phyloP scores from a whole-genome alignment of 2,329 filamentous ascomycete genomes.

The Penicillium sp. region DNA sequence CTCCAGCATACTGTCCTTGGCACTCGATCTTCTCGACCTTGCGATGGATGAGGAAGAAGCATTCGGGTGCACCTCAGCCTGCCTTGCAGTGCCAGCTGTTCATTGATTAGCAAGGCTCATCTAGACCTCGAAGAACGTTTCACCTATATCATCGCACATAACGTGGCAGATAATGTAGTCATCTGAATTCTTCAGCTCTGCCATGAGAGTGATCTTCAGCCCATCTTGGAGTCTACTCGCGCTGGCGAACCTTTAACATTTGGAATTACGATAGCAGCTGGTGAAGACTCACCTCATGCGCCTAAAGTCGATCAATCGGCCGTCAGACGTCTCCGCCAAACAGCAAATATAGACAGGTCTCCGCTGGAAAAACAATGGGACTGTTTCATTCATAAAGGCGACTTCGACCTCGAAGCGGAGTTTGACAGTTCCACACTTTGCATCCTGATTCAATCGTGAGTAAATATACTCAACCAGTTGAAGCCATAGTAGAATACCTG shows the following conservation, averaged over 20 bases:
- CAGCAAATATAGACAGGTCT: slow-evolving; percentile 69
- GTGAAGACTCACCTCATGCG: slow-evolving; percentile 51
- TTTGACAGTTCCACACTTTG: slow-evolving; percentile 45
- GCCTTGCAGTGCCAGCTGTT: slow-evolving; percentile 56
- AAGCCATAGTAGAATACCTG: slow-evolving; percentile 40
- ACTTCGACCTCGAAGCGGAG: slow-evolving; percentile 65
- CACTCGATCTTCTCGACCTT: not conserved
- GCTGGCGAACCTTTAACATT: slow-evolving; percentile 37
- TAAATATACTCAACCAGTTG: not conserved
- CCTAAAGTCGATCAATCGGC: slow-evolving; percentile 66
- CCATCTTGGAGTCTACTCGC: slow-evolving; percentile 63
- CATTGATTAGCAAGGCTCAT: slow-evolving; percentile 9
- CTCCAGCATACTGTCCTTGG: not conserved
- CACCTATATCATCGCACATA: slow-evolving; percentile 81
- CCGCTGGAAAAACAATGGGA: slow-evolving; percentile 61
- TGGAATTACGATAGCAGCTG: slow-evolving; percentile 15
- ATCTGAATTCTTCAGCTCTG: slow-evolving; percentile 53
- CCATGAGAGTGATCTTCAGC: slow-evolving; percentile 60
- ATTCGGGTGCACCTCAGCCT: slow-evolving; percentile 52
- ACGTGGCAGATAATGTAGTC: slow-evolving; percentile 66
- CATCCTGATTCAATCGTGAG: slow-evolving; percentile 28
- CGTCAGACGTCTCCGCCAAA: slow-evolving; percentile 68
- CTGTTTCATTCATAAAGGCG: slow-evolving; percentile 67
- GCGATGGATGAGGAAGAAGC: slow-evolving; percentile 47
- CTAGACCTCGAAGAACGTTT: slow-evolving; percentile 7